Evolutionary conservation across 768 basidiomycete genomes (phyloP).

Genomic region (Xerocomus brunneocitrinus): DNA sequence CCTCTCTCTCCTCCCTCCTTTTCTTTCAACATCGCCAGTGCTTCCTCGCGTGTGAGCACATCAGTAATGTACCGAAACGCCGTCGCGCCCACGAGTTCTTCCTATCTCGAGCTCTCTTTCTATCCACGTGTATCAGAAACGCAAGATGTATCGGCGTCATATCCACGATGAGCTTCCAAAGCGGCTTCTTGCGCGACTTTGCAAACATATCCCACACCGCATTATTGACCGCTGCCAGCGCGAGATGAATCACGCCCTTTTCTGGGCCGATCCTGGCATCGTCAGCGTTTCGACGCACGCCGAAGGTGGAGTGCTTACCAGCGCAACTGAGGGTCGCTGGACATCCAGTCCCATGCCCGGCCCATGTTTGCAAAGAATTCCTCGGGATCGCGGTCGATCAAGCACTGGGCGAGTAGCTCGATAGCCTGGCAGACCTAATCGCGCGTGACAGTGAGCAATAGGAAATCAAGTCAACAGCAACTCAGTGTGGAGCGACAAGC

Average conservation of each 20-base stretch:
- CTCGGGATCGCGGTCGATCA: conserved; percentile 81
- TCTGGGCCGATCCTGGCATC: conserved; percentile 72
- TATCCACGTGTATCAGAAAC: conserved; percentile 7
- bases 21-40: conserved; percentile 70
- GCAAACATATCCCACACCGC: conserved; percentile 93
- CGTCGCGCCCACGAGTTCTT: conserved; percentile 68
- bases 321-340: conserved; percentile 80
- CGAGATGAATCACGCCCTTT: conserved; percentile 89
- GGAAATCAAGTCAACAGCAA: no score
- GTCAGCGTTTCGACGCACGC: neutral
- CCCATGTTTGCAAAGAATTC: conserved; percentile 86
- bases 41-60: conserved; percentile 85
- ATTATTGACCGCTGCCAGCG: conserved; percentile 82
- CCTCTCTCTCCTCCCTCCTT: conserved; percentile 73
- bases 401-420: conserved; percentile 66
- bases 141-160: conserved; percentile 60
- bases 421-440: conserved; percentile 72
- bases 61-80: conserved; percentile 92
- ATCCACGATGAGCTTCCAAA: conserved; percentile 90
- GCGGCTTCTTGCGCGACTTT: conserved; percentile 68
- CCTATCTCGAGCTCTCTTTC: conserved; percentile 36
- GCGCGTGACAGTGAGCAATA: neutral
- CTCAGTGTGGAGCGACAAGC: no score
- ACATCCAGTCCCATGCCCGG: conserved; percentile 78
- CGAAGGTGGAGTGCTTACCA: conserved; percentile 48